Percentiles rank a stretch among this genome's conserved stretches.
Evolutionary conservation across 306 rosid species (phyloP).

Genomic region (Argentina anserina): DNA sequence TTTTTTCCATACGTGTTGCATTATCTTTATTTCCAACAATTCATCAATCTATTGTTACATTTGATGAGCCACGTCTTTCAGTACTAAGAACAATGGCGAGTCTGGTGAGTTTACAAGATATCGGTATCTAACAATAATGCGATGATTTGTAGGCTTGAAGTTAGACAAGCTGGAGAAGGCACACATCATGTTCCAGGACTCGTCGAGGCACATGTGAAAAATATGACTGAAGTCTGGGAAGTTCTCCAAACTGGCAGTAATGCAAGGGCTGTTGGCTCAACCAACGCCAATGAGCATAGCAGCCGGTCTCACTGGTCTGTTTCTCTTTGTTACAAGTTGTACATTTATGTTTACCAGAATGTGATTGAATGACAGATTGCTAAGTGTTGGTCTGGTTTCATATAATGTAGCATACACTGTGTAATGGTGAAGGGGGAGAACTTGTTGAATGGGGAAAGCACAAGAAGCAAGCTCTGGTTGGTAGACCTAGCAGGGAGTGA

Average conservation of each 20-base stretch:
- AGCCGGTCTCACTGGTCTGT: conserved; percentile 91
- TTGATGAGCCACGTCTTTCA: not conserved
- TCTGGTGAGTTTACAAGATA: conserved; percentile 9
- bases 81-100: not conserved
- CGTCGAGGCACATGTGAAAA: conserved; percentile 80
- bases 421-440: conserved; percentile 98
- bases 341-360: conserved; percentile 3
- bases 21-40: not conserved
- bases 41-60: not conserved
- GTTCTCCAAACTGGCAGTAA: conserved; percentile 94
- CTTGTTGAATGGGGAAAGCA: conserved; percentile 81
- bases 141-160: conserved; percentile 60
- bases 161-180: conserved; percentile 88
- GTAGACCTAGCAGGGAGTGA: conserved; percentile 98
- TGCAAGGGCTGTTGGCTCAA: conserved; percentile 89
- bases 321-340: conserved; percentile 8
- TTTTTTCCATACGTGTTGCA: not conserved
- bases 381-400: conserved; percentile 22
- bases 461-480: conserved; percentile 91
- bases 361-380: conserved; percentile 11
- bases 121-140: conserved; percentile 12
- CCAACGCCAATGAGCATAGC: conserved; percentile 90
- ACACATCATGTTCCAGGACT: conserved; percentile 88
- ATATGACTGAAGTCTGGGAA: conserved; percentile 93
- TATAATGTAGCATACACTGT: conserved; percentile 71